A percentile compares a stretch with the other conserved stretches of the same genome.
phyloP scores from a whole-genome alignment of 345 rosid species.

The Eucalyptus sp. region DNA sequence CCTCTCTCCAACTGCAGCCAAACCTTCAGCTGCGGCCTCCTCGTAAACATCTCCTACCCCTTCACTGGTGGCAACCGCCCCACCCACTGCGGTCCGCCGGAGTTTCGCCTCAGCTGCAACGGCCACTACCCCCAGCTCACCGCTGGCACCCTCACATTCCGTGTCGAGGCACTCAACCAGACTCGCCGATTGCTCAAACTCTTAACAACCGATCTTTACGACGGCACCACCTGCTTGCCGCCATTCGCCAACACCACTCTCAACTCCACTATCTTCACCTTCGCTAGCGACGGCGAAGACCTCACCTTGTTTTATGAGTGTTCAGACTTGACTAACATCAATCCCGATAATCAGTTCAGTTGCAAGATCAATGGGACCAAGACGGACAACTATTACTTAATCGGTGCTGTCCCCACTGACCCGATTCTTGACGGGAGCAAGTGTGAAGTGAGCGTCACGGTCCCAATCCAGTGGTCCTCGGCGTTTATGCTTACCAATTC shows the following conservation, averaged over 20 bases:
- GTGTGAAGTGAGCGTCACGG: neutral
- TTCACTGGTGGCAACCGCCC: constrained; percentile 33
- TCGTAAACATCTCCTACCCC: constrained; percentile 21
- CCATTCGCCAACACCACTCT: constrained; percentile 5
- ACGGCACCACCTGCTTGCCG: constrained; percentile 1
- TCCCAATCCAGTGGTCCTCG: neutral
- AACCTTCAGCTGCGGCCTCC: constrained; percentile 16
- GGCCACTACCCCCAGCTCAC: neutral
- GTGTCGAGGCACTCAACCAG: constrained; percentile 6
- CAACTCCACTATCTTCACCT: neutral
- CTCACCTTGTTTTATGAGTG: constrained; percentile 17
- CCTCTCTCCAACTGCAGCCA: neutral
- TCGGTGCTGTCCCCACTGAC: constrained; percentile 5
- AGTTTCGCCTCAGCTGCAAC: constrained; percentile 13
- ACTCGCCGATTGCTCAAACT: neutral
- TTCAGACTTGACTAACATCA: neutral
- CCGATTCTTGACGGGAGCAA: neutral
- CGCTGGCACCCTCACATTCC: constrained; percentile 3
- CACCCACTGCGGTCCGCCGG: constrained; percentile 21
- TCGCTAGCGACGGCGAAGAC: neutral
- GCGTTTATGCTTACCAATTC: neutral
- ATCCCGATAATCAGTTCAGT: constrained; percentile 1
- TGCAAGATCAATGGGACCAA: neutral
- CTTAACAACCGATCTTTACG: constrained; percentile 6
- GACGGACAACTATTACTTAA: constrained; percentile 1